Evolutionary conservation across 2,329 filamentous ascomycete species (phyloP).

Genomic region (Diaporthe helianthi): DNA sequence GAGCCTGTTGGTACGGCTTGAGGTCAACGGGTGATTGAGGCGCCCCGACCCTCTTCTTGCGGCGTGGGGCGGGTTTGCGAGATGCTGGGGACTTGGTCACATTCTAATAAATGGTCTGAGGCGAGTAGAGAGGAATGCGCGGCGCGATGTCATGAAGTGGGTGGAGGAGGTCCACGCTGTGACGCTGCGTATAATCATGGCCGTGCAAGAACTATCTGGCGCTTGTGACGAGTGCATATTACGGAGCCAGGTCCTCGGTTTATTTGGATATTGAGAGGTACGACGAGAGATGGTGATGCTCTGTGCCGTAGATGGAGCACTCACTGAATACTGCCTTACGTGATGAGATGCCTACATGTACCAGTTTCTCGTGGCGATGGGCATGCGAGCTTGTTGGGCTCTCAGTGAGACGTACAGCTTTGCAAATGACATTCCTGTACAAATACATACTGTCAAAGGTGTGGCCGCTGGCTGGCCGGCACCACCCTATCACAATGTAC

Average conservation of each 20-base stretch:
- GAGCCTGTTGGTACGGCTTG: conserved; percentile 74
- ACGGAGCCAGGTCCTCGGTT: background rate
- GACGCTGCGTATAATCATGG: background rate
- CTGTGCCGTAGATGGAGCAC: background rate
- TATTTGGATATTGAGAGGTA: background rate
- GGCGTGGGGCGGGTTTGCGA: background rate
- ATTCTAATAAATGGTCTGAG: too few species aligned
- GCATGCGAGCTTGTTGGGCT: accelerated
- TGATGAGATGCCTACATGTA: background rate
- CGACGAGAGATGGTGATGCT: background rate
- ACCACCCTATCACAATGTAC: too few species aligned
- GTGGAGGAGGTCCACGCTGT: too few species aligned
- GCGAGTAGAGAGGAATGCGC: background rate
- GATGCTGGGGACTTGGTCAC: background rate
- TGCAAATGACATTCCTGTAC: too few species aligned
- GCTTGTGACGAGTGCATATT: background rate
- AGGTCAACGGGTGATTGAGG: background rate
- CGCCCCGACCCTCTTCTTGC: too few species aligned
- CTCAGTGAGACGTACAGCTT: too few species aligned
- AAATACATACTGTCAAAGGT: background rate
- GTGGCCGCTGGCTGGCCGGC: too few species aligned
- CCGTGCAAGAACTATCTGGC: background rate
- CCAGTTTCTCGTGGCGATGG: too few species aligned
- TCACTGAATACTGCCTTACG: too few species aligned
- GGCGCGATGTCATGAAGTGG: background rate